A percentile compares a stretch with the other conserved stretches of the same genome.
Conservation (phyloP, 2,329 filamentous ascomycete genomes). For the Penicillium sp. region DNA sequence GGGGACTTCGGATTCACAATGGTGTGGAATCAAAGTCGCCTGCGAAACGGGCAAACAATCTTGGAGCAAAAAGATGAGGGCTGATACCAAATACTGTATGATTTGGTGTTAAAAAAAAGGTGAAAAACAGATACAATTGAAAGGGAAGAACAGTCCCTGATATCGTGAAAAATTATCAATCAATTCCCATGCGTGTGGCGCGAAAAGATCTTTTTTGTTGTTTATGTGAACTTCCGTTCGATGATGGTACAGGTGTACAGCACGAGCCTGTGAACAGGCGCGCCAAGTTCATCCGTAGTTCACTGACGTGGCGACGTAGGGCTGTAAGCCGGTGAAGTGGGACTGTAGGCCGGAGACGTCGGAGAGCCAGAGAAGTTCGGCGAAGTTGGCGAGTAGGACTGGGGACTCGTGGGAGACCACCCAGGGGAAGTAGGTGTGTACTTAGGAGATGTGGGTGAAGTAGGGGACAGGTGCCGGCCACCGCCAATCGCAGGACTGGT, state of each 20-base stretch:
- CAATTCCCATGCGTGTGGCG: conserved; percentile 39
- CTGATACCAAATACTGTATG: conserved; percentile 22
- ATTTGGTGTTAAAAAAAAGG: conserved; percentile 13
- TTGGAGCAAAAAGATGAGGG: conserved; percentile 25
- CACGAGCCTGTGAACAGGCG: conserved; percentile 22
- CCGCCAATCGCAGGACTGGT: conserved; percentile 52
- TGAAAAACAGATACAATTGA: conserved; percentile 37
- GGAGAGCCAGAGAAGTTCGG: conserved; percentile 50
- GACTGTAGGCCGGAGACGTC: conserved; percentile 47
- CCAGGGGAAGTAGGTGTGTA: conserved; percentile 60
- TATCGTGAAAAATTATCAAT: conserved; percentile 41
- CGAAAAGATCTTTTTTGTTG: conserved; percentile 39
- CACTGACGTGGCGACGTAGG: conserved; percentile 48
- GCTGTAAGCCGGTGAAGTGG: conserved; percentile 46
- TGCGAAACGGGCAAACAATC: conserved; percentile 28
- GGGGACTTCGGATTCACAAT: background rate
- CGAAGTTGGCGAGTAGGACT: conserved; percentile 53
- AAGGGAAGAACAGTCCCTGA: conserved; percentile 29
- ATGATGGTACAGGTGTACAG: conserved; percentile 43
- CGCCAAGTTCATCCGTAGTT: conserved; percentile 26
- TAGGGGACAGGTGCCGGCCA: conserved; percentile 44
- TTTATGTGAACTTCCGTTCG: conserved; percentile 28
- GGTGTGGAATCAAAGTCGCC: conserved; percentile 9
- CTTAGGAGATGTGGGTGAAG: conserved; percentile 53
- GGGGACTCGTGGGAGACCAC: conserved; percentile 50